Conservation (phyloP, 345 rosid species). For the Microcos paniculata region DNA sequence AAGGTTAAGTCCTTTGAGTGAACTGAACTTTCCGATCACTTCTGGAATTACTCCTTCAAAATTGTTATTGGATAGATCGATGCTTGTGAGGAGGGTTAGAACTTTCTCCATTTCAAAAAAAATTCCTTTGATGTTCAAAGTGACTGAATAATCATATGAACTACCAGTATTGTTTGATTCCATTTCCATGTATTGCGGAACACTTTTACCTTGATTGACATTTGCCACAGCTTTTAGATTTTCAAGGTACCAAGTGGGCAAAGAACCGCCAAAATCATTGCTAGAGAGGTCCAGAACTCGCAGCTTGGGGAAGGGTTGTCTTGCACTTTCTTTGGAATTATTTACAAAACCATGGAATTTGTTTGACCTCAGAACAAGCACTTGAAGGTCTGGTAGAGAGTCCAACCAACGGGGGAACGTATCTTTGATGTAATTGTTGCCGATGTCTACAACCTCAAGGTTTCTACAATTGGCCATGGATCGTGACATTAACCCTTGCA, state of each 20-base stretch:
- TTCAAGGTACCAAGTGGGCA: background rate
- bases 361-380: conserved; percentile 9
- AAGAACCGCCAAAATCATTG: conserved; percentile 28
- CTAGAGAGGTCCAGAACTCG: conserved; percentile 27
- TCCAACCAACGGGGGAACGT: conserved; percentile 17
- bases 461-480: conserved; percentile 13
- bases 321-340: accelerated
- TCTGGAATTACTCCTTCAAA: conserved; percentile 3
- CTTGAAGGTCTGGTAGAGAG: background rate
- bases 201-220: too few relatives aligned
- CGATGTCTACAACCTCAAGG: background rate
- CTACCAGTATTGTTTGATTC: too few relatives aligned
- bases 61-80: conserved; percentile 1
- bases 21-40: background rate
- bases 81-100: conserved; percentile 22
- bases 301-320: conserved; percentile 20
- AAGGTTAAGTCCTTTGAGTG: conserved; percentile 4
- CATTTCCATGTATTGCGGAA: too few relatives aligned
- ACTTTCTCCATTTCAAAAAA: conserved; percentile 2
- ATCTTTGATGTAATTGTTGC: conserved; percentile 15
- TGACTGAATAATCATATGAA: background rate
- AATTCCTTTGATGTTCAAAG: conserved; percentile 5
- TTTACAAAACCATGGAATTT: conserved; percentile 21
- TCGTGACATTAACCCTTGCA: background rate
- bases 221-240: background rate